A percentile compares a stretch with the other conserved stretches of the same genome.
phyloP scores from a whole-genome alignment of 2,329 filamentous ascomycete genomes.

The Aspergillus udagawae region DNA sequence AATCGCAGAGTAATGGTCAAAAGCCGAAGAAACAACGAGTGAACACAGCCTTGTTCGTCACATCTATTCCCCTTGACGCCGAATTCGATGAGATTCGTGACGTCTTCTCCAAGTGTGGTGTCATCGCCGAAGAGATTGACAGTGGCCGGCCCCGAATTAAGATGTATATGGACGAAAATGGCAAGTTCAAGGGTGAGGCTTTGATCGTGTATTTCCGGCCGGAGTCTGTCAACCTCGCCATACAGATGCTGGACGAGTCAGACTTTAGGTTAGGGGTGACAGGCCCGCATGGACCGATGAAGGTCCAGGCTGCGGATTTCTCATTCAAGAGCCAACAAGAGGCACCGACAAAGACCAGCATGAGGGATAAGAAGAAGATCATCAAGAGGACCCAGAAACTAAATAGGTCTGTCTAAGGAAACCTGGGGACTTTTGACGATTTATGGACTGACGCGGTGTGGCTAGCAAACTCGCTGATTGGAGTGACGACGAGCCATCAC shows the following conservation, averaged over 20 bases:
- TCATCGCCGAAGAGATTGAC: constrained; percentile 93
- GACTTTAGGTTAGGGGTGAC: constrained; percentile 67
- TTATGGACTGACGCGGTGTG: constrained; percentile 10
- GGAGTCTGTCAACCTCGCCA: constrained; percentile 72
- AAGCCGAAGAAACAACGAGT: constrained; percentile 48
- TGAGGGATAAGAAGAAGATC: constrained; percentile 79
- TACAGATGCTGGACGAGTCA: constrained; percentile 52
- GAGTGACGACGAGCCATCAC: constrained; percentile 78
- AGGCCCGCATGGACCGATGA: constrained; percentile 60
- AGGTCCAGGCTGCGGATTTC: constrained; percentile 77
- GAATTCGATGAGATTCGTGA: constrained; percentile 76
- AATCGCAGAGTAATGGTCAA: constrained; percentile 25
- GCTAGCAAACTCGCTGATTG: constrained; percentile 83
- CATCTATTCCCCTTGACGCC: constrained; percentile 75
- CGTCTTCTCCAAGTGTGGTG: constrained; percentile 81
- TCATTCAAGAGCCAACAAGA: constrained; percentile 89
- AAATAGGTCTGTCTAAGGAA: constrained; percentile 51
- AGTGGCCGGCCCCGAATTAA: constrained; percentile 85
- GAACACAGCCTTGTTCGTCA: constrained; percentile 91
- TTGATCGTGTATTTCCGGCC: constrained; percentile 93
- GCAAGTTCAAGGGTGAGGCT: constrained; percentile 88
- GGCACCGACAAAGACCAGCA: constrained; percentile 48
- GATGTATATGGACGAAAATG: constrained; percentile 77
- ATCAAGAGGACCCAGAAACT: constrained; percentile 89
- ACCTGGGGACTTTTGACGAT: background rate